Base-by-base conservation (phyloP, 257 asterid genomes). In the Mitragyna speciosa region DNA sequence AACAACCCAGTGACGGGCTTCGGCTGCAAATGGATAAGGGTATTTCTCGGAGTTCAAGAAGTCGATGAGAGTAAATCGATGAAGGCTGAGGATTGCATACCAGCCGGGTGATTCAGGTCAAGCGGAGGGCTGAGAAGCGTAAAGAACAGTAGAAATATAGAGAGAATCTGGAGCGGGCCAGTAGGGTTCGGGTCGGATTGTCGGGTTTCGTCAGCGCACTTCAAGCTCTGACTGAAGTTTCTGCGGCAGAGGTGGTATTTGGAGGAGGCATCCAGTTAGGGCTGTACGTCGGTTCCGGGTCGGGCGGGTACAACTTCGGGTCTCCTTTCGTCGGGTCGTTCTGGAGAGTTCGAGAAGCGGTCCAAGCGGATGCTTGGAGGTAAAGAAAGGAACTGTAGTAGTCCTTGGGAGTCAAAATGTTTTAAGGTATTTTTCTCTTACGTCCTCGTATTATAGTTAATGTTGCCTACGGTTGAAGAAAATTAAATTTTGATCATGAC, bases 91-190 rank as follows among this genome's bases (percentile, higher is more conserved):
- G n/a, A n/a, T n/a, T n/a, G n/a, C n/a, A n/a, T n/a, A n/a, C n/a
- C n/a, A n/a, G n/a, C n/a, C n/a, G n/a, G n/a, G n/a, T n/a, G n/a
- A n/a, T n/a, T n/a, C n/a, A n/a, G n/a, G n/a, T n/a, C n/a, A n/a
- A n/a, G n/a, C n/a, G n/a, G n/a, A n/a, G n/a, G n/a, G n/a, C 31
- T 88, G 76, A 70, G 66, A 39, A 17, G 67, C 88, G 71, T 88
- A 79, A 26, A 89, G 91, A 10, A 87, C 82, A 49, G 87, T 26
- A 59, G 89, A 82, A 36, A 89, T 43, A 89, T 88, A 73, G 91
- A 77, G 54, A 86, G 83, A 69, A 90, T 73, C 31, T 71, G 90
- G 88, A 61, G 63, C 20, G 90, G 79, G 3, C 43, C 83, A 41
- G 86, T 83, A 74, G 86, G 81, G 52, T 58, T 77, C 45, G 92